Evolutionary conservation across 495 filamentous ascomycete genomes (phyloP).

Genomic region (Penicillium coffeae): DNA sequence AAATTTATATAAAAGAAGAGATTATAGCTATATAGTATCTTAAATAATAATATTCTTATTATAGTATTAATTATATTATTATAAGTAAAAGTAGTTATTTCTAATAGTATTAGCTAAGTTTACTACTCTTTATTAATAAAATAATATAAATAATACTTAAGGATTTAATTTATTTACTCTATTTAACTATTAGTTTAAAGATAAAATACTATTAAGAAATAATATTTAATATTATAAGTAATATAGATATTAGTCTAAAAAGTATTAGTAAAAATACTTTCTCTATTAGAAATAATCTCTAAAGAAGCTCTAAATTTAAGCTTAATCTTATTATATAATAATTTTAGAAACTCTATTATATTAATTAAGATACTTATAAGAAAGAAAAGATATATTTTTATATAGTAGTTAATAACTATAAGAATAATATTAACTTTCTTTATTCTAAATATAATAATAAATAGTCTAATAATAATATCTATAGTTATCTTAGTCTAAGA

Average conservation of each 20-base stretch:
- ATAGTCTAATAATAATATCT: neutral
- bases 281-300: neutral
- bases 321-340: neutral
- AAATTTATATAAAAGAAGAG: too few species aligned
- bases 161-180: neutral
- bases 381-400: neutral
- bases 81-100: neutral
- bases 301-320: neutral
- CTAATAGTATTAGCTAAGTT: neutral
- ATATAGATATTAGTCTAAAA: neutral
- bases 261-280: neutral
- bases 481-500: neutral
- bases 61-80: too few species aligned
- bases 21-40: too few species aligned
- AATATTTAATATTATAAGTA: neutral
- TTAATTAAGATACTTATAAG: neutral
- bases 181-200: neutral
- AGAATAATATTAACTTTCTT: neutral
- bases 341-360: neutral
- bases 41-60: too few species aligned
- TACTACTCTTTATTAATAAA: neutral
- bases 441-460: neutral
- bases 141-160: neutral
- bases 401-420: neutral
- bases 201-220: neutral